Evolutionary conservation across 768 basidiomycete species (phyloP).

Genomic region (Nidula microcarpa): DNA sequence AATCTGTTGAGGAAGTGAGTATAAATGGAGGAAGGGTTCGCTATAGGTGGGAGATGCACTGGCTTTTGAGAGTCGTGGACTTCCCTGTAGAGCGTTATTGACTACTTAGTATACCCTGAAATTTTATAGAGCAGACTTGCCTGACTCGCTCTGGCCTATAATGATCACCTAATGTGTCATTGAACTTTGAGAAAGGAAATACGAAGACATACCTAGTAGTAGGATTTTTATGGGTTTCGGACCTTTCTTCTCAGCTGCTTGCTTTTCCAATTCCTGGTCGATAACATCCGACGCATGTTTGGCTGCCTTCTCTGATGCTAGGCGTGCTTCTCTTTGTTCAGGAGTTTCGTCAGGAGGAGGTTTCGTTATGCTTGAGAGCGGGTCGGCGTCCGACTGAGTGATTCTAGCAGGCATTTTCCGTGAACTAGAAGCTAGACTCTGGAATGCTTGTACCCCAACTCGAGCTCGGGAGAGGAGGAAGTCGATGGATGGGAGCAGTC

Average conservation of each 20-base stretch:
- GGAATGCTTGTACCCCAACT: no score
- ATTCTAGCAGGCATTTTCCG: no score
- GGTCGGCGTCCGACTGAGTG: conserved; percentile 36
- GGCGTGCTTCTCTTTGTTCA: conserved; percentile 38
- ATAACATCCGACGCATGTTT: conserved; percentile 59
- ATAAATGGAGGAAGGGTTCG: neutral
- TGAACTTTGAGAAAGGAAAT: neutral
- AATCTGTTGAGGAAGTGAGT: conserved; percentile 31
- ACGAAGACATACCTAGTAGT: conserved; percentile 43
- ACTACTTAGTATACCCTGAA: conserved; percentile 1
- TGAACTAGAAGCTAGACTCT: no score
- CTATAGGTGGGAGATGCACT: conserved; percentile 19
- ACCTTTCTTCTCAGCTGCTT: conserved; percentile 42
- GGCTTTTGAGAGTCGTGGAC: conserved; percentile 78
- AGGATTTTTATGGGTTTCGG: conserved; percentile 55
- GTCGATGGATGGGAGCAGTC: neutral
- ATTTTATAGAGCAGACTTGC: conserved; percentile 32
- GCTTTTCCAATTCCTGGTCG: conserved; percentile 55
- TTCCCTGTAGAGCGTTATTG: conserved; percentile 46
- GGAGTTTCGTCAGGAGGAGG: conserved; percentile 52
- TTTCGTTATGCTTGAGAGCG: conserved; percentile 40
- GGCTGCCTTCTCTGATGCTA: conserved; percentile 47
- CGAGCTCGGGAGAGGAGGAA: neutral
- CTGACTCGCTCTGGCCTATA: conserved; percentile 78
- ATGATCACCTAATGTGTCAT: no score